Percentiles rank a stretch among this genome's conserved stretches.
Conservation (phyloP, 805 yeast species). For the Candida sanyiensis region DNA sequence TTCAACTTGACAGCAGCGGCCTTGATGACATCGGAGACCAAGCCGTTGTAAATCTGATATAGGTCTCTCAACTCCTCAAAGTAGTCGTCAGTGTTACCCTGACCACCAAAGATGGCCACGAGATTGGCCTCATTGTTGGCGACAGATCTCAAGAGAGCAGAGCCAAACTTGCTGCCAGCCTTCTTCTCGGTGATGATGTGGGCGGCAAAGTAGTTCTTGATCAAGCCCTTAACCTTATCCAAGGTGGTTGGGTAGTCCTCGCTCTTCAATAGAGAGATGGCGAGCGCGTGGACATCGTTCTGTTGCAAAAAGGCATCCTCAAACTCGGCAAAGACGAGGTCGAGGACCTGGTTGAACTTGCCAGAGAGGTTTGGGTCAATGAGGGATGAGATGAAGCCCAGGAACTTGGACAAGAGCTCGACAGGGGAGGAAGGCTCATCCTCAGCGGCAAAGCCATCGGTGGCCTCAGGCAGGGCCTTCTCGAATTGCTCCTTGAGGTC, state of each 20-base stretch:
- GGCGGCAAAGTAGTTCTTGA: constrained; percentile 72
- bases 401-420: constrained; percentile 77
- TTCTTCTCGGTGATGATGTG: constrained; percentile 40
- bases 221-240: constrained; percentile 64
- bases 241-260: constrained; percentile 60
- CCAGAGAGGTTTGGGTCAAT: constrained; percentile 41
- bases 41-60: constrained; percentile 68
- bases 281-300: constrained; percentile 83
- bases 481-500: constrained; percentile 84
- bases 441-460: constrained; percentile 81
- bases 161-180: constrained; percentile 38
- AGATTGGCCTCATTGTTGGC: constrained; percentile 51
- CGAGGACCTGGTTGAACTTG: constrained; percentile 64
- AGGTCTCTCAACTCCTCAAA: constrained; percentile 92
- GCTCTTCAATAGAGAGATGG: constrained; percentile 55
- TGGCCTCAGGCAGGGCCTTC: constrained; percentile 66
- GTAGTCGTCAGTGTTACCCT: constrained; percentile 96
- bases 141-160: constrained; percentile 64
- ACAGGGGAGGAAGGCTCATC: constrained; percentile 84
- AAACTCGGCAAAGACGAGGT: constrained; percentile 72
- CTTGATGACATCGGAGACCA: constrained; percentile 64
- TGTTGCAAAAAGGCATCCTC: constrained; percentile 72
- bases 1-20: constrained; percentile 66
- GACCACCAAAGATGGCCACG: constrained; percentile 95
- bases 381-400: constrained; percentile 61